Evolutionary conservation across 2,329 filamentous ascomycete genomes (phyloP).

Genomic region (Immersiporthe knoxdaviesiana): DNA sequence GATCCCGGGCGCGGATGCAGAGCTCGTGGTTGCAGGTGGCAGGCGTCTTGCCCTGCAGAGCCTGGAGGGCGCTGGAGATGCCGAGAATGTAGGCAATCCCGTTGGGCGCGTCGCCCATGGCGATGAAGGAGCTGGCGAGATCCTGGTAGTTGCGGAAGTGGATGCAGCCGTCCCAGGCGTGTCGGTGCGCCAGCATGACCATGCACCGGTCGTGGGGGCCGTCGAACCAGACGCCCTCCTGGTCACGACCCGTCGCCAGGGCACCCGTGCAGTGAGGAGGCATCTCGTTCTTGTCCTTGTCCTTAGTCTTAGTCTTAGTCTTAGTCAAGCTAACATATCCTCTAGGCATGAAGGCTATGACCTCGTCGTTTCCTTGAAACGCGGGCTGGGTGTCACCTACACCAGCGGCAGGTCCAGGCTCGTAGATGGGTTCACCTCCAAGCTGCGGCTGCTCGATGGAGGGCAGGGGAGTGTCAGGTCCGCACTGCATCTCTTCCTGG

Average conservation of each 20-base stretch:
- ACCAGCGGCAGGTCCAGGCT: background rate
- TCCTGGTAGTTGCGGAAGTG: slow-evolving; percentile 1
- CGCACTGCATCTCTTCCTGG: background rate
- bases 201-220: slow-evolving; percentile 21
- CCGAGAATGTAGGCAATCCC: slow-evolving; percentile 20
- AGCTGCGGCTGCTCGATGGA: background rate
- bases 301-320: too few species aligned
- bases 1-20: background rate
- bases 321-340: background rate
- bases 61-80: slow-evolving; percentile 3
- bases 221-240: slow-evolving; percentile 19
- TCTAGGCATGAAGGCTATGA: background rate
- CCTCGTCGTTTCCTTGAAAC: background rate
- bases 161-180: slow-evolving; percentile 22
- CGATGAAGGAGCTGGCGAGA: background rate
- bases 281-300: background rate
- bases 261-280: background rate
- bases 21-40: background rate
- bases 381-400: background rate
- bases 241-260: background rate
- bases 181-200: slow-evolving; percentile 19
- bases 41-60: background rate
- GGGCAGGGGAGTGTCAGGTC: background rate
- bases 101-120: background rate
- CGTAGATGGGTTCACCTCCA: too few species aligned